Evolutionary conservation across 129 eudicot species (phyloP), one percentile per base, ranked within the genome.

Genomic region (Dittrichia graveolens): DNA sequence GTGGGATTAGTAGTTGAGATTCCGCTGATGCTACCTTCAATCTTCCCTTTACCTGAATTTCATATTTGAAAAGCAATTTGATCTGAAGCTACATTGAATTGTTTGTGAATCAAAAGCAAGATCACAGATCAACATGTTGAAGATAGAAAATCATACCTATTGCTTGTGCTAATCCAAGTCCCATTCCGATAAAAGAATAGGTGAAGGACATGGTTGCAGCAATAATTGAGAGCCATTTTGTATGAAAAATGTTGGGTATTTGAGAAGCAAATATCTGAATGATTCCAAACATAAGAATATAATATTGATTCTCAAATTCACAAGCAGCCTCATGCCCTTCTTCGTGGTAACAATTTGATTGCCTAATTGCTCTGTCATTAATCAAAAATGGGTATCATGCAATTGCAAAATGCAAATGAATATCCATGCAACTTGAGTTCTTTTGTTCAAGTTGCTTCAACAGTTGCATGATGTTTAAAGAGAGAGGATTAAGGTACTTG

Each of bases 131-230:
- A 44, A 24, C 11, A 24, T 45, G 67, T 19, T 12, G 58, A 61
- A n/a, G 19, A 58, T 49, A 61, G 15, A 52, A 16, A 16, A 35
- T n/a, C 48, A 7, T 83, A 93, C 96, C 92, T 65, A 85, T 78
- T 38, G 82, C 87, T 84, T 86, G 86, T 24, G 84, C 91, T 60
- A 90, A 65, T 65, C 91, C 91, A 73, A 90, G 97, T 47, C 82
- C 86, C 8, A 88, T 83, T 45, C 92, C 95, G 13, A 94, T 83
- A 68, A 57, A 58, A 40, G 99, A 79, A 75, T 94, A 94, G 18
- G 91, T 72, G 83, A 90, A 88, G 12, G 99, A 94, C 99, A 94
- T 90, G 79, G 78, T 52, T 49, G 97, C 90, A 46, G 97, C 94
- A 74, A 88, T 74, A 50, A 86, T 54, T 1, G 99, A 94, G 39